A percentile compares a stretch with the other conserved stretches of the same genome.
phyloP scores from a whole-genome alignment of 2,329 filamentous ascomycete species.

The Elsinoe necatrix region DNA sequence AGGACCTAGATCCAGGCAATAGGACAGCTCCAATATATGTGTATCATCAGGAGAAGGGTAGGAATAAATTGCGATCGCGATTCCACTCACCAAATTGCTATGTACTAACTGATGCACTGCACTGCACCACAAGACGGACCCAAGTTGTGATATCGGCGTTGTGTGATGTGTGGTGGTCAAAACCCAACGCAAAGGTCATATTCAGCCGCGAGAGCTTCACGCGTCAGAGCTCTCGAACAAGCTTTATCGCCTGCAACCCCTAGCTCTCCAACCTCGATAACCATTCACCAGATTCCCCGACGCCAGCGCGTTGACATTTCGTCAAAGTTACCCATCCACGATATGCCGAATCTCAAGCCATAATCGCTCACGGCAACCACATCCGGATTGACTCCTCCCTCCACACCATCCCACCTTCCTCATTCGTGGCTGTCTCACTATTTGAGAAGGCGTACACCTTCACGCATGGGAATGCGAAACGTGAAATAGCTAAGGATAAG shows the following conservation, averaged over 20 bases:
- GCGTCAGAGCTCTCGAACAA: not conserved
- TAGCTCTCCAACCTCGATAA: not conserved
- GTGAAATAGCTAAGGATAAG: not conserved
- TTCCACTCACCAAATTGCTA: not conserved
- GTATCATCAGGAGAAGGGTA: slow-evolving; percentile 18
- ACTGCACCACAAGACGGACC: not conserved
- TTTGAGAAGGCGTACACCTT: slow-evolving; percentile 4
- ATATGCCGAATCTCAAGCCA: slow-evolving; percentile 8
- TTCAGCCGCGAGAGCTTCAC: slow-evolving; percentile 1
- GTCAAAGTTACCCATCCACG: not conserved
- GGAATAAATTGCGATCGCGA: not conserved
- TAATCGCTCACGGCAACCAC: not conserved
- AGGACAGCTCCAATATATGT: slow-evolving; percentile 21
- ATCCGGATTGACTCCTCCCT: slow-evolving; percentile 8
- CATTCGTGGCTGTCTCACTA: slow-evolving; percentile 8
- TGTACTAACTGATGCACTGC: not conserved
- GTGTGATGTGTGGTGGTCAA: not conserved
- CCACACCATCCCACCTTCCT: slow-evolving; percentile 13
- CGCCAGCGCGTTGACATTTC: not conserved
- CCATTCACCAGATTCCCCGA: not conserved
- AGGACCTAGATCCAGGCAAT: slow-evolving; percentile 15
- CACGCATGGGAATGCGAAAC: not conserved
- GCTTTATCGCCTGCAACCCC: not conserved
- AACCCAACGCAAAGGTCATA: not conserved
- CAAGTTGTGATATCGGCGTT: not conserved